A percentile compares a stretch with the other conserved stretches of the same genome.
Conservation (phyloP, 495 filamentous ascomycete species). For the Penicillium verhagenii region DNA sequence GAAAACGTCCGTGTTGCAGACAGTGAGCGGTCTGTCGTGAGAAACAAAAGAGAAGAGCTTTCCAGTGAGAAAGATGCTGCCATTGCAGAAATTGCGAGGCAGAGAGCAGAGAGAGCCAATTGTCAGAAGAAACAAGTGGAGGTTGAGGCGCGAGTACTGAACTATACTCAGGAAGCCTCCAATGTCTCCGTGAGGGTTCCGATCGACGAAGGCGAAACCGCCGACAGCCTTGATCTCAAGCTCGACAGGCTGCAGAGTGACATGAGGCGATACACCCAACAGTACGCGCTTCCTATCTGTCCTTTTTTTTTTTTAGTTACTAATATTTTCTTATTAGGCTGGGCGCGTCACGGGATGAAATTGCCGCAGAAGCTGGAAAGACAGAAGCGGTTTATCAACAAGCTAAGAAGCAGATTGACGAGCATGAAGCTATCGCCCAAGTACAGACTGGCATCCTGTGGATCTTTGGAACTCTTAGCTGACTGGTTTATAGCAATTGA, state of each 20-base stretch:
- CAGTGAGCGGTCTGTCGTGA: slow-evolving; percentile 51
- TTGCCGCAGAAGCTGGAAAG: slow-evolving; percentile 50
- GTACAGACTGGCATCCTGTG: slow-evolving; percentile 28
- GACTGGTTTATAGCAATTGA: slow-evolving; percentile 47
- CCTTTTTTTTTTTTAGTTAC: slow-evolving; percentile 5
- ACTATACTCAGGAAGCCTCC: slow-evolving; percentile 58
- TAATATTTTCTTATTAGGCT: slow-evolving; percentile 44
- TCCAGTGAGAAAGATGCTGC: slow-evolving; percentile 68
- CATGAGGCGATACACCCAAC: slow-evolving; percentile 45
- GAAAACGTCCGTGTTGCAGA: slow-evolving; percentile 55
- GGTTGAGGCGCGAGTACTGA: slow-evolving; percentile 43
- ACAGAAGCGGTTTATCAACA: slow-evolving; percentile 41
- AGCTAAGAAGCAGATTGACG: slow-evolving; percentile 46
- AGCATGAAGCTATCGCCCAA: slow-evolving; percentile 53
- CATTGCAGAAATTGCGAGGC: slow-evolving; percentile 48
- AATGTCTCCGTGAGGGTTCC: slow-evolving; percentile 57
- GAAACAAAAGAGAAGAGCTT: slow-evolving; percentile 49
- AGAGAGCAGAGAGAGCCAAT: slow-evolving; percentile 44
- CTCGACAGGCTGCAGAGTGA: slow-evolving; percentile 58
- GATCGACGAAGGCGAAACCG: slow-evolving; percentile 67
- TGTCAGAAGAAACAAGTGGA: slow-evolving; percentile 49
- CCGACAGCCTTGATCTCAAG: slow-evolving; percentile 60
- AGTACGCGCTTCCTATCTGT: slow-evolving; percentile 35
- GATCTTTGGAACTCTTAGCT: neutral
- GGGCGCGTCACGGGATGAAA: slow-evolving; percentile 67